Percentiles rank a stretch among this genome's conserved stretches.
Evolutionary conservation across 495 filamentous ascomycete genomes (phyloP).

Genomic region (Penicillium riverlandense): DNA sequence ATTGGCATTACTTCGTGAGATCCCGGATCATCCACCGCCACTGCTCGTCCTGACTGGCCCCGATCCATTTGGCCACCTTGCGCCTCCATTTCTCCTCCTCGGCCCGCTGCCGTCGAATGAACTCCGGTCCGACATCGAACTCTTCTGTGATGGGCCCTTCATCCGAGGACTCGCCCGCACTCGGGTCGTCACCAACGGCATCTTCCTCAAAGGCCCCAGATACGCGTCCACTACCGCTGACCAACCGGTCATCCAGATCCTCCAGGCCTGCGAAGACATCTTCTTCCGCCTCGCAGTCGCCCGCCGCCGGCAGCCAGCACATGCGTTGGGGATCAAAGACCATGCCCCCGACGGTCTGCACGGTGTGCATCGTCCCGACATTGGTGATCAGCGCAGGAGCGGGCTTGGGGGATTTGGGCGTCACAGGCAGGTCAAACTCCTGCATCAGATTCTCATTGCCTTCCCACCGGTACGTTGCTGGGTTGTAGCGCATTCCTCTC

Average conservation of each 20-base stretch:
- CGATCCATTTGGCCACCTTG: conserved; percentile 73
- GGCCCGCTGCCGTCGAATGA: conserved; percentile 77
- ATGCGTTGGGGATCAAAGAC: conserved; percentile 94
- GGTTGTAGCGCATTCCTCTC: conserved; percentile 95
- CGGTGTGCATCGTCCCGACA: conserved; percentile 61
- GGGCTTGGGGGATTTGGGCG: conserved; percentile 50
- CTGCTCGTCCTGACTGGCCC: conserved; percentile 28
- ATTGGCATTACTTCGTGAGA: conserved; percentile 19
- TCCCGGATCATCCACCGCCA: conserved; percentile 54
- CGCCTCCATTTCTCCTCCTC: conserved; percentile 88
- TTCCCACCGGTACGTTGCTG: conserved; percentile 78
- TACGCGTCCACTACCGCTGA: conserved; percentile 34
- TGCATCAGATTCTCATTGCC: conserved; percentile 82
- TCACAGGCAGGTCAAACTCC: conserved; percentile 56
- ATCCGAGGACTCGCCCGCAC: conserved; percentile 45
- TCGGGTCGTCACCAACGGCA: conserved; percentile 46
- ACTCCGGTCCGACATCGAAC: conserved; percentile 95
- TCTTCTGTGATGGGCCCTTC: conserved; percentile 89
- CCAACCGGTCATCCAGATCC: conserved; percentile 50
- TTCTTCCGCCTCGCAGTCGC: conserved; percentile 30
- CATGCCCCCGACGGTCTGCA: conserved; percentile 92
- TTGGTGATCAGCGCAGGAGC: conserved; percentile 93
- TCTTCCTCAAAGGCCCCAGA: conserved; percentile 24
- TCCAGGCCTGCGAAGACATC: conserved; percentile 79
- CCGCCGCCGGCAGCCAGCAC: conserved; percentile 79